phyloP scores from a whole-genome alignment of 805 yeast genomes.

The Kodamaea laetipori region DNA sequence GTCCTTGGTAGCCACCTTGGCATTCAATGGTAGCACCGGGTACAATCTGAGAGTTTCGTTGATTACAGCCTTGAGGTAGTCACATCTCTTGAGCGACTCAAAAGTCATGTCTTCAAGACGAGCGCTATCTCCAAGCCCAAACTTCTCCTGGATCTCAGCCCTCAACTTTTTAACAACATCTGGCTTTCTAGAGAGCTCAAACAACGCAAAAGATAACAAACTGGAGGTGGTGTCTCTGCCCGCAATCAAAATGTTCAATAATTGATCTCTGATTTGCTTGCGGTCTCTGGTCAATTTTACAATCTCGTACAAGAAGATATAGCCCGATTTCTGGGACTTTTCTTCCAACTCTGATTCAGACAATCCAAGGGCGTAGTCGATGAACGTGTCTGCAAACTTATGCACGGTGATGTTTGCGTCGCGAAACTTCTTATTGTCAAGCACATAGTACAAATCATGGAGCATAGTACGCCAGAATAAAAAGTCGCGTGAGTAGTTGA shows the following conservation, averaged over 20 bases:
- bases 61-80: conserved; percentile 38
- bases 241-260: conserved; percentile 43
- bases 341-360: conserved; percentile 19
- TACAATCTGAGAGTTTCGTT: conserved; percentile 40
- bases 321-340: conserved; percentile 25
- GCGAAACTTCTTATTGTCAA: conserved; percentile 19
- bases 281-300: conserved; percentile 41
- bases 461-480: conserved; percentile 22
- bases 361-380: conserved; percentile 19
- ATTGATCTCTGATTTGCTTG: conserved; percentile 37
- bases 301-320: conserved; percentile 40
- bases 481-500: conserved; percentile 20
- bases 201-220: conserved; percentile 35
- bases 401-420: conserved; percentile 18
- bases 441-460: conserved; percentile 18
- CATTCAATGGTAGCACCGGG: conserved; percentile 31
- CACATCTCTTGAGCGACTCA: conserved; percentile 41
- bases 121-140: conserved; percentile 34
- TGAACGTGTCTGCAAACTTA: conserved; percentile 18
- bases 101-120: conserved; percentile 34
- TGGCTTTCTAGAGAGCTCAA: conserved; percentile 38
- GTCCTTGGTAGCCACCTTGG: conserved; percentile 24
- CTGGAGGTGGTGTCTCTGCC: conserved; percentile 51
- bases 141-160: conserved; percentile 29
- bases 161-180: conserved; percentile 32